phyloP scores from a whole-genome alignment of 2,329 filamentous ascomycete species.

The Venturia asperata region DNA sequence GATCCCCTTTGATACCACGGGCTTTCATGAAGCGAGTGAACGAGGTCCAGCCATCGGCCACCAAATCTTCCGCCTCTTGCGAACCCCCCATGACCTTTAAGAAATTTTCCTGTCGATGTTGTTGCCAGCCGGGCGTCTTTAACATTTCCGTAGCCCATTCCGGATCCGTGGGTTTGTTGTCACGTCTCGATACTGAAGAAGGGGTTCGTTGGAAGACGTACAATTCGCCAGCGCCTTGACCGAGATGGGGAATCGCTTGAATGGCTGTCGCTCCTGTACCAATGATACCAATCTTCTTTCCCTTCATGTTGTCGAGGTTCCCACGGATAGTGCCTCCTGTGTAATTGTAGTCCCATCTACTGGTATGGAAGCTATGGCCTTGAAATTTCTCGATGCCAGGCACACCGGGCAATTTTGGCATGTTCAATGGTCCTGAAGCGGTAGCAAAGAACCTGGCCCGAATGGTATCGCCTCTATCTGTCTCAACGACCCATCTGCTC shows the following conservation, averaged over 20 bases:
- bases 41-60: conserved; percentile 45
- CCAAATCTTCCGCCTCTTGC: conserved; percentile 33
- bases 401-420: conserved; percentile 41
- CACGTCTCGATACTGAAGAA: conserved; percentile 29
- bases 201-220: conserved; percentile 38
- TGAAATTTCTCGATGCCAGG: conserved; percentile 33
- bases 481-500: conserved; percentile 30
- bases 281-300: conserved; percentile 36
- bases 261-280: conserved; percentile 39
- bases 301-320: conserved; percentile 30
- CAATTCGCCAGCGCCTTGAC: conserved; percentile 28
- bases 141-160: conserved; percentile 20
- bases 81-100: conserved; percentile 33
- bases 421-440: conserved; percentile 37
- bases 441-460: conserved; percentile 36
- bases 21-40: conserved; percentile 1
- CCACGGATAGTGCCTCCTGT: conserved; percentile 30
- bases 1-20: conserved; percentile 21
- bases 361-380: conserved; percentile 38
- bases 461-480: conserved; percentile 25
- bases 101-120: conserved; percentile 41
- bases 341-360: conserved; percentile 37
- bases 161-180: conserved; percentile 24
- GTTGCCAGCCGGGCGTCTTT: conserved; percentile 42
- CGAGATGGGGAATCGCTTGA: conserved; percentile 35